Base-by-base conservation (phyloP, 2,329 filamentous ascomycete genomes). In the Dryadomyces quercus-mongolicae region DNA sequence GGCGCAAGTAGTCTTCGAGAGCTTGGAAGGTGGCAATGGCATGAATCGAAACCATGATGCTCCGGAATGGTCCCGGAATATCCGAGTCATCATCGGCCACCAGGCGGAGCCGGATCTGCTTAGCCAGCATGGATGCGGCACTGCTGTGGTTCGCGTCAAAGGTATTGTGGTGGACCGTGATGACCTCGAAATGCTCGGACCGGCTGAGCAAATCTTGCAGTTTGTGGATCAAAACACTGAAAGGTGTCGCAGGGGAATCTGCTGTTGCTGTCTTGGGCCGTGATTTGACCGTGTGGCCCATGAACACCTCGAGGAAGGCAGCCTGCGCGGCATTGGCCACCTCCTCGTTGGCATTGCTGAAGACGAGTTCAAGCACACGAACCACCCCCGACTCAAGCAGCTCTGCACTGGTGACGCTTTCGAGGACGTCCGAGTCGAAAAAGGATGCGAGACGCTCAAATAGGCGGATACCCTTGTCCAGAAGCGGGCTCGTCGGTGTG, bases 11-110 rank as follows among this genome's bases (percentile, higher is more conserved):
- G 66, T 98, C 93, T 65, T 97, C 93, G 22, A 98, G 73, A 0
- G 92, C 88, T 67, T 96, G 97, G 74, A 98, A 97, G 0, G 91
- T 97, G 2, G 93, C 92, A 63, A 98, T 97, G 16, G 93, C 93
- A 67, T 98, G 93, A 55, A 98, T 98, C 0, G 90, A 95, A 1
- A 98, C 93, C 86, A 96, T 96, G 59, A 98, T 94, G 61, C 92
- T 95, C 21, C 88, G 81, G 65, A 95, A 97, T 0, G 85, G 77
- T 40, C 84, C 79, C 18, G 93, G 93, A 56, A 98, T 93, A 50
- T 93, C 88, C 0, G 90, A 92, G 49, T 91, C 85, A 1, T 94
- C 91, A 60, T 95, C 91, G 1, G 93, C 92, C 42, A 91, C 80
- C 38, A 98, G 76, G 62, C 89, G 91, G 47, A 98, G 78, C 38